phyloP scores from a whole-genome alignment of 225 moss, liverwort and hornwort genomes.

The Polytrichum commune region DNA sequence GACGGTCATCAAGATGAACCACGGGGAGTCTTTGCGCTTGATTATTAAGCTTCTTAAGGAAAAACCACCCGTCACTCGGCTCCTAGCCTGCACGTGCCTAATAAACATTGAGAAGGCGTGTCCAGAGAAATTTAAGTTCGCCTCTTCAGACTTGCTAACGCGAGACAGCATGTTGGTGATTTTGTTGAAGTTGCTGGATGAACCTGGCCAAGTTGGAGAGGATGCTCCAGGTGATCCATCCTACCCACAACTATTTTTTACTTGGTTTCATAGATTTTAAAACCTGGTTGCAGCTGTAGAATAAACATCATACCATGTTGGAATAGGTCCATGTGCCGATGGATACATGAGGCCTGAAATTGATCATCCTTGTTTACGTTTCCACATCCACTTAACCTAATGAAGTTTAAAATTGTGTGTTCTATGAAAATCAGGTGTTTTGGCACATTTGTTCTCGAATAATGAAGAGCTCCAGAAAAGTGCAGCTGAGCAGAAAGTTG shows the following conservation, averaged over 20 bases:
- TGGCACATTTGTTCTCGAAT: conserved; percentile 76
- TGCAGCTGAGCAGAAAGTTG: conserved; percentile 66
- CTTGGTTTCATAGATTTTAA: too few relatives aligned
- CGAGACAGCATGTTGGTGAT: conserved; percentile 78
- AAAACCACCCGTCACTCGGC: conserved; percentile 77
- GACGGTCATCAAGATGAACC: conserved; percentile 64
- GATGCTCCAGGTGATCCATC: conserved; percentile 64
- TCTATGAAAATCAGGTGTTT: conserved; percentile 41
- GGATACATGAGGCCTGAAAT: too few relatives aligned
- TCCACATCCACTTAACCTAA: too few relatives aligned
- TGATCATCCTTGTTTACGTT: too few relatives aligned
- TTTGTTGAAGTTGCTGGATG: conserved; percentile 86
- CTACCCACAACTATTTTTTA: neutral
- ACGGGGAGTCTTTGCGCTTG: conserved; percentile 51
- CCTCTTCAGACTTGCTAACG: conserved; percentile 50
- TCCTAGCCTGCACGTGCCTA: conserved; percentile 84
- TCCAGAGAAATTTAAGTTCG: conserved; percentile 53
- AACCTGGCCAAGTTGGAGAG: conserved; percentile 86
- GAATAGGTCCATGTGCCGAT: too few relatives aligned
- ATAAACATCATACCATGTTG: too few relatives aligned
- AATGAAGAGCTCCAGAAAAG: conserved; percentile 88
- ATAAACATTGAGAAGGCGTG: conserved; percentile 78
- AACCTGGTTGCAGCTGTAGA: too few relatives aligned
- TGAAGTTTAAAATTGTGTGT: too few relatives aligned
- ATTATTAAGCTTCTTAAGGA: conserved; percentile 78